Evolutionary conservation across 2,329 filamentous ascomycete genomes (phyloP).

Genomic region (Aspergillus oerlinghausenensis): DNA sequence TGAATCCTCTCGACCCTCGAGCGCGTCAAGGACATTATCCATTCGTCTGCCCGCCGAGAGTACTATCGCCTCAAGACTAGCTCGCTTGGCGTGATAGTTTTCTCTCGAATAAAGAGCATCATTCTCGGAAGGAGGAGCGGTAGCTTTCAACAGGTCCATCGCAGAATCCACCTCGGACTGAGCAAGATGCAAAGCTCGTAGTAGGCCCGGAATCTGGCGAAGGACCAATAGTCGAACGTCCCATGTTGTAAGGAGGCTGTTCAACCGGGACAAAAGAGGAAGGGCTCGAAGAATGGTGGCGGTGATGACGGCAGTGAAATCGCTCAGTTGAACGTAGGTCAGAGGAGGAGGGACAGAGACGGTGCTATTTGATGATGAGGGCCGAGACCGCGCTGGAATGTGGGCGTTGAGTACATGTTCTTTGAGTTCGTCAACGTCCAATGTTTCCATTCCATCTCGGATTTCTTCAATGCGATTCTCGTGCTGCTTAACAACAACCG

Average conservation of each 20-base stretch:
- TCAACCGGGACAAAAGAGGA: constrained; percentile 71
- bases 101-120: constrained; percentile 27
- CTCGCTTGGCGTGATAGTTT: constrained; percentile 41
- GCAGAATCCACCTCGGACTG: constrained; percentile 32
- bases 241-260: constrained; percentile 72
- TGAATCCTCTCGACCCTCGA: constrained; percentile 80
- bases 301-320: constrained; percentile 84
- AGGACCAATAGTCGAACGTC: constrained; percentile 70
- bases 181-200: constrained; percentile 55
- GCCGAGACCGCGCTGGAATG: constrained; percentile 58
- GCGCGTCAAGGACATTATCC: constrained; percentile 78
- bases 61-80: constrained; percentile 65
- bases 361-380: constrained; percentile 43
- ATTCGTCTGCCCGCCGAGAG: constrained; percentile 65
- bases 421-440: constrained; percentile 71
- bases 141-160: constrained; percentile 23
- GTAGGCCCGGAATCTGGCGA: constrained; percentile 64
- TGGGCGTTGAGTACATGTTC: constrained; percentile 78
- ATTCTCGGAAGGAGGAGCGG: constrained; percentile 21
- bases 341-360: constrained; percentile 39
- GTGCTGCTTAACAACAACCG: constrained; percentile 61
- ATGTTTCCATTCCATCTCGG: constrained; percentile 41
- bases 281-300: constrained; percentile 86
- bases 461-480: constrained; percentile 73
- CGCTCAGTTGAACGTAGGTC: constrained; percentile 70